Evolutionary conservation across 2,329 filamentous ascomycete genomes (phyloP).

Genomic region (Lachnellula occidentalis): DNA sequence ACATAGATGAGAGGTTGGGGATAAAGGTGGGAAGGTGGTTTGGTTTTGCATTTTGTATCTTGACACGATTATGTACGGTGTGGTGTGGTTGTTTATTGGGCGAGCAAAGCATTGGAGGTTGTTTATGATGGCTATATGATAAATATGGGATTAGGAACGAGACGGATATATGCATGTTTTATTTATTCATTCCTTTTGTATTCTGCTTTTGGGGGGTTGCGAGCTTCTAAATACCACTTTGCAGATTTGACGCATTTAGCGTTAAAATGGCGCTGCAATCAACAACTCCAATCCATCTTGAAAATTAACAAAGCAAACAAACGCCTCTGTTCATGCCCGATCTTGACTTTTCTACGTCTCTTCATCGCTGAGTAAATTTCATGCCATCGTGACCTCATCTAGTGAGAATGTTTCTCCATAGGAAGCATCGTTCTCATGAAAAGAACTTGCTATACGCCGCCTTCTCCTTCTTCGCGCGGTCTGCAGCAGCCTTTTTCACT

Average conservation of each 20-base stretch:
- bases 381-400: neutral
- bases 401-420: neutral
- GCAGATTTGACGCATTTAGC: neutral
- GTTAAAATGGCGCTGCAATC: neutral
- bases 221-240: neutral
- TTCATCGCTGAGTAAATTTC: neutral
- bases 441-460: slow-evolving; percentile 93
- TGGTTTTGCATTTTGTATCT: too few species aligned
- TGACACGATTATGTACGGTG: too few species aligned
- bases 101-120: too few species aligned
- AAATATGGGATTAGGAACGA: too few species aligned
- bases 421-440: slow-evolving; percentile 12
- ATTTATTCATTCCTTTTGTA: neutral
- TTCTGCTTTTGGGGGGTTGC: neutral
- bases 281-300: neutral
- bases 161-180: neutral
- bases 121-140: too few species aligned
- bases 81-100: too few species aligned
- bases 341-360: neutral
- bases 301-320: neutral
- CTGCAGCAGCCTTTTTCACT: slow-evolving; percentile 72
- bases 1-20: too few species aligned
- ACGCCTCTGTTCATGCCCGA: too few species aligned
- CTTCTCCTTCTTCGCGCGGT: slow-evolving; percentile 80
- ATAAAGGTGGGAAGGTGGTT: too few species aligned